These are phyloP conservation scores for Alternaria gaisen DNA, from an alignment of 2,329 filamentous ascomycete genomes.

Conservation along the genomic window DNA sequence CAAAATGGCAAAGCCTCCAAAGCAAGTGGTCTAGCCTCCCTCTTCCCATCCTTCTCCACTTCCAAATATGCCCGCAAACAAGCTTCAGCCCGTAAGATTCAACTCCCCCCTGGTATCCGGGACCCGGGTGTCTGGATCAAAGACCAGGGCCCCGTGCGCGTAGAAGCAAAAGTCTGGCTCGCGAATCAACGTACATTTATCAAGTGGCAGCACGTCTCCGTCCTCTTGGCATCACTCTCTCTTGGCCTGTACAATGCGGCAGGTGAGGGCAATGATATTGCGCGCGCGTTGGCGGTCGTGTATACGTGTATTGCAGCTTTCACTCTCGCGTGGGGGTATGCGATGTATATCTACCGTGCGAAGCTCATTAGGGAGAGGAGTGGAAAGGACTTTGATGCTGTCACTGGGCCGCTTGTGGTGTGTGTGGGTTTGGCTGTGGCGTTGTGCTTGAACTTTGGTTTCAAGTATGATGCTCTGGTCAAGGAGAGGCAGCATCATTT, in stretches of 20 bases:
- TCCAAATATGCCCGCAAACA: conserved; percentile 68
- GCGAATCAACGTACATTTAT: conserved; percentile 98
- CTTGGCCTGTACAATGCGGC: conserved; percentile 90
- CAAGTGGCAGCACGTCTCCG: conserved; percentile 96
- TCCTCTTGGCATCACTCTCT: conserved; percentile 84
- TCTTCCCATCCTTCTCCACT: conserved; percentile 84
- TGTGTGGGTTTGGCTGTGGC: conserved; percentile 81
- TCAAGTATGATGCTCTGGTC: conserved; percentile 63
- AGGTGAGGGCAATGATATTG: conserved; percentile 75
- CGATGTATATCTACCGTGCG: conserved; percentile 77
- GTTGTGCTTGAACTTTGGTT: conserved; percentile 84
- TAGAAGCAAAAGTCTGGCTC: conserved; percentile 98
- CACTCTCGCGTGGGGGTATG: conserved; percentile 86
- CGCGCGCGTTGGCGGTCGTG: conserved; percentile 78
- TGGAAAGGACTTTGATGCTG: conserved; percentile 91
- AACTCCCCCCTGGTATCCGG: conserved; percentile 85
- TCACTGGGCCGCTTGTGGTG: conserved; percentile 83
- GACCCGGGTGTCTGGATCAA: conserved; percentile 92
- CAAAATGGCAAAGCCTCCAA: conserved; percentile 57
- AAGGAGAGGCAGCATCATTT: conserved; percentile 19
- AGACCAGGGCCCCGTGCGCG: conserved; percentile 87
- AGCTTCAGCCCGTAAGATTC: conserved; percentile 55
- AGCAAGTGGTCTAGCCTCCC: conserved; percentile 68
- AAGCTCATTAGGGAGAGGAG: conserved; percentile 84
- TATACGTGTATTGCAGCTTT: conserved; percentile 86